Conservation (phyloP, 2,329 filamentous ascomycete species). For the Phoma sp. region DNA sequence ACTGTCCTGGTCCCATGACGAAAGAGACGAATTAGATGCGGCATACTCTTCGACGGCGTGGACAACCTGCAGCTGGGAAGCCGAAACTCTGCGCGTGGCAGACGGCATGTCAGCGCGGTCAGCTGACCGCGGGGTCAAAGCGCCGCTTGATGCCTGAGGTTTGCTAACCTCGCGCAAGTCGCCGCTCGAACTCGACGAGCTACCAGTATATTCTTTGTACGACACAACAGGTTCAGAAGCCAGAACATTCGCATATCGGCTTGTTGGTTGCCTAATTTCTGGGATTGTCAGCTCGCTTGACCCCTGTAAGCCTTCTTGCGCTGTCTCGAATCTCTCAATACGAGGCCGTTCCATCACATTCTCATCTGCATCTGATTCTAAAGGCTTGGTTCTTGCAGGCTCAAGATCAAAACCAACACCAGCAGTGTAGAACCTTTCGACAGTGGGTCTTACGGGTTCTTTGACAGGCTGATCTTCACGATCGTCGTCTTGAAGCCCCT, state of each 20-base stretch:
- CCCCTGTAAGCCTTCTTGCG: slow-evolving; percentile 14
- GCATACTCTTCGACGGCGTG: slow-evolving; percentile 42
- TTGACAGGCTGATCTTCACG: neutral
- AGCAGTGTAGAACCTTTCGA: slow-evolving; percentile 9
- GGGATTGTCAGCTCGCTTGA: slow-evolving; percentile 22
- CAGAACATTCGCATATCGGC: slow-evolving; percentile 9
- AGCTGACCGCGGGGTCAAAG: slow-evolving; percentile 12
- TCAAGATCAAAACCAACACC: neutral
- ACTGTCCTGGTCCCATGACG: slow-evolving; percentile 43
- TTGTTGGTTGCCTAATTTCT: slow-evolving; percentile 15
- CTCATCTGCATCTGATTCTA: slow-evolving; percentile 15
- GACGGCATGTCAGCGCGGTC: slow-evolving; percentile 11
- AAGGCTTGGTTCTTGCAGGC: neutral
- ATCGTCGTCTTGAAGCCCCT: neutral
- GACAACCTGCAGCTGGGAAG: slow-evolving; percentile 39
- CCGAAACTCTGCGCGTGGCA: slow-evolving; percentile 20
- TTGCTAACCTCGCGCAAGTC: slow-evolving; percentile 6
- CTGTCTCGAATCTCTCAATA: slow-evolving; percentile 20
- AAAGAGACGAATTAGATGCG: slow-evolving; percentile 40
- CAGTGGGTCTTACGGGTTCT: neutral
- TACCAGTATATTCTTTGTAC: slow-evolving; percentile 16
- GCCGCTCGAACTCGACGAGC: slow-evolving; percentile 9
- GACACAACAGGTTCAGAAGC: slow-evolving; percentile 12
- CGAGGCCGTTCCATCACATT: slow-evolving; percentile 16
- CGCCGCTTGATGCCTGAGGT: slow-evolving; percentile 12